Evolutionary conservation across 768 basidiomycete genomes (phyloP).

Genomic region (Fomitopsis pulvina): DNA sequence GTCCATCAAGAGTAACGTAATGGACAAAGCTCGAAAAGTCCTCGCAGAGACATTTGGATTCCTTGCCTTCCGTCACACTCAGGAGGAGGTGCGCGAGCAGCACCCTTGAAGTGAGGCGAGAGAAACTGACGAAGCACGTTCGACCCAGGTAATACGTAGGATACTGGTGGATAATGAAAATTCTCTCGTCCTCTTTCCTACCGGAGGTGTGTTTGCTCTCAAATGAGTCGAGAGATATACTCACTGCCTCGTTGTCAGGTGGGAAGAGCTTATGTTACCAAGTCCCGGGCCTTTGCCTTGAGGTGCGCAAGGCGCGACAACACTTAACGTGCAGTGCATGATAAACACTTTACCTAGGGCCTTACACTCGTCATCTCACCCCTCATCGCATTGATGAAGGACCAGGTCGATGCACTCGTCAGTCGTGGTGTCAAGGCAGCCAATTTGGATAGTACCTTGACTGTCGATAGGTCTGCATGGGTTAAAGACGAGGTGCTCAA

Average conservation of each 20-base stretch:
- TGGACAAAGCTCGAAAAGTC: conserved; percentile 29
- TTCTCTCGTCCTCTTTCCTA: conserved; percentile 36
- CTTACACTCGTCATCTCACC: conserved; percentile 91
- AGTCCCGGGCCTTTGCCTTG: conserved; percentile 33
- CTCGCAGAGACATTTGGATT: conserved; percentile 31
- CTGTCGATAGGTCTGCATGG: conserved; percentile 22
- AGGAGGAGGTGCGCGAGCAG: conserved; percentile 26
- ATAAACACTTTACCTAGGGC: conserved; percentile 35
- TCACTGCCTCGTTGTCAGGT: conserved; percentile 13
- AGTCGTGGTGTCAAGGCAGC: conserved; percentile 65
- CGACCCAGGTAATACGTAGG: conserved; percentile 28
- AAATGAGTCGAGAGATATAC: not conserved
- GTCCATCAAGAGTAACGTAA: conserved; percentile 6
- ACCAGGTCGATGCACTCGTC: conserved; percentile 72
- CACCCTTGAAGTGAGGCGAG: not conserved
- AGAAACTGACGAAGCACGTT: not conserved
- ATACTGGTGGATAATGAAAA: conserved; percentile 34
- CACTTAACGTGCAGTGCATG: not conserved
- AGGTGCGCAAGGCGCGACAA: conserved; percentile 10
- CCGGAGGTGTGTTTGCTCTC: conserved; percentile 23
- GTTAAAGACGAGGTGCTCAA: conserved; percentile 31
- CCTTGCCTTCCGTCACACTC: conserved; percentile 30
- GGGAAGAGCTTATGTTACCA: conserved; percentile 36
- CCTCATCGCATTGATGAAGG: conserved; percentile 81
- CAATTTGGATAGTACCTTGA: conserved; percentile 32